Percentiles rank a stretch among this genome's conserved stretches.
Evolutionary conservation across 108 stramenopile genomes (phyloP).

Genomic region (Parietichytrium sp.): DNA sequence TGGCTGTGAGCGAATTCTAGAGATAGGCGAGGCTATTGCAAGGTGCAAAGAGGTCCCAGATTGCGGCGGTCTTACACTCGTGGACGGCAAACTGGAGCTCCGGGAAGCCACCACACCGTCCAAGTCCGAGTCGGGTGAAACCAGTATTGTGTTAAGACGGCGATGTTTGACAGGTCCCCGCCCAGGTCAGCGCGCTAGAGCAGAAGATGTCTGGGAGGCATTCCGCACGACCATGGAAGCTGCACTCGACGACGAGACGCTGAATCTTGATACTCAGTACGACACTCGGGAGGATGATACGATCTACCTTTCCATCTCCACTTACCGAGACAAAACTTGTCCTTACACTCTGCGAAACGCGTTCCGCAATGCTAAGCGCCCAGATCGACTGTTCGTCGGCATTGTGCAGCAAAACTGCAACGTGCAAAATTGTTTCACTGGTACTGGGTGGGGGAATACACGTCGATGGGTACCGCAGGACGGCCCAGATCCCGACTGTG

Average conservation of each 20-base stretch:
- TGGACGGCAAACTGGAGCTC: not conserved
- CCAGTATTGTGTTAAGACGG: not conserved
- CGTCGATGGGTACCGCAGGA: constrained; percentile 65
- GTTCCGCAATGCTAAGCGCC: constrained; percentile 71
- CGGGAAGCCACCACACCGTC: not conserved
- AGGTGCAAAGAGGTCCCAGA: not conserved
- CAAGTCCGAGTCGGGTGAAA: not conserved
- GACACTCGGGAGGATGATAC: constrained; percentile 41
- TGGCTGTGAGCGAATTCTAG: not conserved
- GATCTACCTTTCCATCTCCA: constrained; percentile 79
- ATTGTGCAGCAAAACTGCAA: constrained; percentile 86
- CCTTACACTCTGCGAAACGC: constrained; percentile 73
- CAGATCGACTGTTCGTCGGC: constrained; percentile 78
- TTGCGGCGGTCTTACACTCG: not conserved
- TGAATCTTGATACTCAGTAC: constrained; percentile 1
- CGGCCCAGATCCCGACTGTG: constrained; percentile 72
- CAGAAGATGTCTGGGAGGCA: constrained; percentile 18
- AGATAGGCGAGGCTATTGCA: not conserved
- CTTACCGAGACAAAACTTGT: constrained; percentile 82
- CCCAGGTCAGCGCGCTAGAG: too few species aligned
- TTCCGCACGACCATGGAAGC: not conserved
- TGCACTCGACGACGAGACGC: not conserved
- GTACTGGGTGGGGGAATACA: constrained; percentile 58
- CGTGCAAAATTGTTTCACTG: constrained; percentile 75
- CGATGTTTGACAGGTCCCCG: too few species aligned